phyloP scores from a whole-genome alignment of 2,329 filamentous ascomycete genomes.

The Ophidiomyces ophidiicola region DNA sequence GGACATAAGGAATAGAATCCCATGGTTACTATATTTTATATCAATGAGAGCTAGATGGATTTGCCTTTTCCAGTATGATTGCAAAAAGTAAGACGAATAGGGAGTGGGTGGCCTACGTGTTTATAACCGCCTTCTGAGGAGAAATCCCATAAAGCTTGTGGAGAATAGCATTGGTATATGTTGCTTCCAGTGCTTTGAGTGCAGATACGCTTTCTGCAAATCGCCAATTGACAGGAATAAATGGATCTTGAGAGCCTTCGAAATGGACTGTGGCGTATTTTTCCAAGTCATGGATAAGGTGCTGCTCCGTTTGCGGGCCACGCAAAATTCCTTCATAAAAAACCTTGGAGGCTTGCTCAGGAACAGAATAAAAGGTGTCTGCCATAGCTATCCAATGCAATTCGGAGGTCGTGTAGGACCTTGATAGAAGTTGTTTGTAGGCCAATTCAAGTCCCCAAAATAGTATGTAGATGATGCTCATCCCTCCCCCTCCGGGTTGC shows the following conservation, averaged over 20 bases:
- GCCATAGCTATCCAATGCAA: neutral
- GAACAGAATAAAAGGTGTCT: conserved; percentile 20
- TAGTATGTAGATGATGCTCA: too few species aligned
- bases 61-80: neutral
- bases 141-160: conserved; percentile 36
- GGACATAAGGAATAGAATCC: conserved; percentile 36
- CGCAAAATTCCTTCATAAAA: conserved; percentile 33
- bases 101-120: conserved; percentile 27
- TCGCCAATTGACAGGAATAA: conserved; percentile 45
- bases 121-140: conserved; percentile 34
- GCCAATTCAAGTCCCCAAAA: too few species aligned
- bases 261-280: conserved; percentile 31
- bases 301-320: conserved; percentile 31
- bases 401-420: neutral
- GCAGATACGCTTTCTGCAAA: conserved; percentile 44
- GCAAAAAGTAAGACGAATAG: neutral
- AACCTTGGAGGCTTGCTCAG: conserved; percentile 20
- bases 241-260: conserved; percentile 34
- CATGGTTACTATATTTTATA: conserved; percentile 27
- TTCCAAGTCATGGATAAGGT: conserved; percentile 28
- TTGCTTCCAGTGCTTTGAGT: conserved; percentile 40
- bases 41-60: conserved; percentile 1
- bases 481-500: too few species aligned
- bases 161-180: conserved; percentile 35
- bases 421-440: too few species aligned